phyloP scores from a whole-genome alignment of 2,329 filamentous ascomycete species.

The Lachnellula occidentalis region DNA sequence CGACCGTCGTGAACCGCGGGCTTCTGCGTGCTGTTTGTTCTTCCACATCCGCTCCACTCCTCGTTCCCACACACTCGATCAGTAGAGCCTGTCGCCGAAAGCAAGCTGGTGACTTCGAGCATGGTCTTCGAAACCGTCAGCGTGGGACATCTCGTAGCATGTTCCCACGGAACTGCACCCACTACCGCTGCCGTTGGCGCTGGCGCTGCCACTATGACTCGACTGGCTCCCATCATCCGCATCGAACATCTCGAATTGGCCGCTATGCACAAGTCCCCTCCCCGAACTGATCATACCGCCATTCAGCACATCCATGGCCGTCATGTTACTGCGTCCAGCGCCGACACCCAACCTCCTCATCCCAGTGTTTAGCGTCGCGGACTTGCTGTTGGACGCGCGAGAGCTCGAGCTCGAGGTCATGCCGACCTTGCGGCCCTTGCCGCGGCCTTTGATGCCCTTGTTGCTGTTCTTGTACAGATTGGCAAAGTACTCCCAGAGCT shows the following conservation, averaged over 20 bases:
- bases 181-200: too few relatives aligned
- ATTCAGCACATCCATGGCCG: conserved; percentile 4
- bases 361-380: conserved; percentile 3
- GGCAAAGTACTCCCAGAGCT: conserved; percentile 79
- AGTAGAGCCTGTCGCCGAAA: conserved; percentile 42
- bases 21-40: conserved; percentile 2
- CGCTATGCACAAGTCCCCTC: conserved; percentile 2
- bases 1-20: conserved; percentile 10
- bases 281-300: conserved; percentile 16
- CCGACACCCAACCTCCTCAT: conserved; percentile 13
- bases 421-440: conserved; percentile 69
- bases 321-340: conserved; percentile 16
- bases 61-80: conserved; percentile 9
- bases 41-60: background rate
- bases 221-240: conserved; percentile 37
- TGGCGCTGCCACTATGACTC: conserved; percentile 25
- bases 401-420: conserved; percentile 4
- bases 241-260: conserved; percentile 42
- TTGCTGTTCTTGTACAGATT: conserved; percentile 95
- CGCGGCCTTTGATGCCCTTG: conserved; percentile 95
- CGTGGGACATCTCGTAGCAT: conserved; percentile 40
- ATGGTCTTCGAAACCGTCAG: conserved; percentile 22
- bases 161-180: conserved; percentile 9
- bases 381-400: background rate
- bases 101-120: conserved; percentile 30